Evolutionary conservation across 148 eudicot genomes (phyloP), one percentile per base, ranked within the genome.

Genomic region (Arctostaphylos glauca): DNA sequence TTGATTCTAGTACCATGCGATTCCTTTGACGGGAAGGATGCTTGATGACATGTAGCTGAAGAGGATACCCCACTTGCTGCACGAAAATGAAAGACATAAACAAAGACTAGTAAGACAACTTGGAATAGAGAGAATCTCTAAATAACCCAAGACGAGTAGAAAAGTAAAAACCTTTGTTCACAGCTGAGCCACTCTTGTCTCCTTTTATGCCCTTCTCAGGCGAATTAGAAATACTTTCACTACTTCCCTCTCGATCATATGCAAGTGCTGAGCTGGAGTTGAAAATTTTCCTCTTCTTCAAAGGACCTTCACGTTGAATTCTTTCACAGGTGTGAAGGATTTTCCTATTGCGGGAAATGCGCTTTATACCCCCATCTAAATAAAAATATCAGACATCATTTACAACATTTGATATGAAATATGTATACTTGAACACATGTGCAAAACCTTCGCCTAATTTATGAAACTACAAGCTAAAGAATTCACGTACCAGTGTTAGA

Each of bases 191-290:
- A 84, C 77, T 87, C 88, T 83, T 90, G 43, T 81, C 88, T 49
- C 81, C 84, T 82, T 84, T 88, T 16, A 76, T 49, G 58, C 90
- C 86, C 82, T 90, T 93, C 85, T 86, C 92, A 54, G 93, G 93
- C 19, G 90, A 89, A 80, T 93, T 94, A 67, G 97, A 94, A 82
- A 93, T 92, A 79, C 97, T 97, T 84, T 89, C 92, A 87, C 92
- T 89, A 75, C 95, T 94, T 62, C 88, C 88, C 81, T 93, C 94
- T 79, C 92, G 89, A 84, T 90, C 94, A 84, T 83, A 91, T 68
- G 91, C 86, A 70, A 83, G 87, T 56, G 83, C 86, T 31, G 87
- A 88, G 85, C 89, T 87, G 70, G 88, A 84, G 71, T 89, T 88
- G 83, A 81, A 85, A 60, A 94, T 82, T 81, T 89, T 93, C 85